These are phyloP conservation scores for Fusarium globosum DNA, from an alignment of 2,329 filamentous ascomycete species.

Conservation along the genomic window DNA sequence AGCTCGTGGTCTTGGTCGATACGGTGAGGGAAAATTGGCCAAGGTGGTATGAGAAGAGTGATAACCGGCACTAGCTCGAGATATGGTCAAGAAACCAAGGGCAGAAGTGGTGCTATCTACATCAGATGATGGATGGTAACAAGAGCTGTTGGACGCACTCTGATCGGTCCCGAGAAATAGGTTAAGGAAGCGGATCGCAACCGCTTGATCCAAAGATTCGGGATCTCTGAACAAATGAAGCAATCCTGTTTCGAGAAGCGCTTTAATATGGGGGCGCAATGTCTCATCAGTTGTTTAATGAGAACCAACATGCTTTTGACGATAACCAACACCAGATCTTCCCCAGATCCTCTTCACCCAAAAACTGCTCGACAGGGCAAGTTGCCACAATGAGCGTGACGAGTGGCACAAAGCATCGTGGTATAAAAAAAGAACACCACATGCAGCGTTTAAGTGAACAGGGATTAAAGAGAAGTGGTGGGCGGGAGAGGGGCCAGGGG, in stretches of 20 bases:
- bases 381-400: slow-evolving; percentile 11
- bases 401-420: slow-evolving; percentile 8
- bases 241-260: slow-evolving; percentile 32
- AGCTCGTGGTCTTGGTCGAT: slow-evolving; percentile 13
- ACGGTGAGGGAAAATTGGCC: slow-evolving; percentile 20
- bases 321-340: slow-evolving; percentile 31
- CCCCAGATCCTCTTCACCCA: slow-evolving; percentile 17
- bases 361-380: slow-evolving; percentile 6
- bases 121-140: slow-evolving; percentile 14
- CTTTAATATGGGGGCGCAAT: slow-evolving; percentile 22
- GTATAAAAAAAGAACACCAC: slow-evolving; percentile 35
- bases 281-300: slow-evolving; percentile 14
- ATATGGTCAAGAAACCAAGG: slow-evolving; percentile 4
- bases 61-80: slow-evolving; percentile 14
- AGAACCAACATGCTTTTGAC: slow-evolving; percentile 18
- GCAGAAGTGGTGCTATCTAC: not conserved
- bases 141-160: slow-evolving; percentile 5
- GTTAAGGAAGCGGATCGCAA: slow-evolving; percentile 13
- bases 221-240: slow-evolving; percentile 7
- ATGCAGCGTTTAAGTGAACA: slow-evolving; percentile 15
- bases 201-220: slow-evolving; percentile 10
- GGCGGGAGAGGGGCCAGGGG: slow-evolving; percentile 26
- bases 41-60: slow-evolving; percentile 23
- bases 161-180: slow-evolving; percentile 17
- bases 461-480: slow-evolving; percentile 19